phyloP scores from a whole-genome alignment of 257 asterid species.

The Nicotiana obtusifolia region DNA sequence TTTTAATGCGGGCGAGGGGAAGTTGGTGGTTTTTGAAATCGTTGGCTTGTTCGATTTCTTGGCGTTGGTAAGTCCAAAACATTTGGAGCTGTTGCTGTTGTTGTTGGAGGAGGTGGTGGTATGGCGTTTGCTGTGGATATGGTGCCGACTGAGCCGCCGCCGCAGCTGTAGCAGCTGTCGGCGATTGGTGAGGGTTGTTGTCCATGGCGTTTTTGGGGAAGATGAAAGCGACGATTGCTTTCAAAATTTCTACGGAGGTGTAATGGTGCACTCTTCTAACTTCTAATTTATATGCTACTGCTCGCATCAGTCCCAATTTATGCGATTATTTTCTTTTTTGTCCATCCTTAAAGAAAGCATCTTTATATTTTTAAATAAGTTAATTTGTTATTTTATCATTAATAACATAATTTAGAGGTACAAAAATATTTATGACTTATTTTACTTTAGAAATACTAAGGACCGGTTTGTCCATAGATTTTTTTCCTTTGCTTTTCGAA shows the following conservation, averaged over 20 bases:
- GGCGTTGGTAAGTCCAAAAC: slow-evolving; percentile 75
- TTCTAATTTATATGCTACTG: background rate
- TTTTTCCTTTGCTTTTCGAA: too few relatives aligned
- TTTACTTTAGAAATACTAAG: too few relatives aligned
- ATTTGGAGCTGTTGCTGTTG: slow-evolving; percentile 76
- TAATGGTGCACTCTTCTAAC: background rate
- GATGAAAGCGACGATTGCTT: background rate
- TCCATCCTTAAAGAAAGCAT: too few relatives aligned
- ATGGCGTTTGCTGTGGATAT: slow-evolving; percentile 49
- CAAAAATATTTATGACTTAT: too few relatives aligned
- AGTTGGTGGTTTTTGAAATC: slow-evolving; percentile 90
- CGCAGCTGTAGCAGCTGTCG: slow-evolving; percentile 26
- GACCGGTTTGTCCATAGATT: too few relatives aligned
- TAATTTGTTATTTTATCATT: too few relatives aligned
- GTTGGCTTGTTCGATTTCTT: slow-evolving; percentile 74
- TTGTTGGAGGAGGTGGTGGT: slow-evolving; percentile 79
- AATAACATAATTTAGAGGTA: too few relatives aligned
- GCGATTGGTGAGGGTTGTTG: slow-evolving; percentile 38
- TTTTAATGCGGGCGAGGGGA: slow-evolving; percentile 84
- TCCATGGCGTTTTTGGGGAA: slow-evolving; percentile 31
- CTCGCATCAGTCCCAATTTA: too few relatives aligned
- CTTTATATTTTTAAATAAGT: too few relatives aligned
- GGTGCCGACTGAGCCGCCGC: slow-evolving; percentile 29
- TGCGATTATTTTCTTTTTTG: too few relatives aligned
- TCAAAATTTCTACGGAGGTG: background rate